Percentiles rank a stretch among this genome's conserved stretches.
Evolutionary conservation across 2,329 filamentous ascomycete genomes (phyloP).

Genomic region (Chaetothyriales sp.): DNA sequence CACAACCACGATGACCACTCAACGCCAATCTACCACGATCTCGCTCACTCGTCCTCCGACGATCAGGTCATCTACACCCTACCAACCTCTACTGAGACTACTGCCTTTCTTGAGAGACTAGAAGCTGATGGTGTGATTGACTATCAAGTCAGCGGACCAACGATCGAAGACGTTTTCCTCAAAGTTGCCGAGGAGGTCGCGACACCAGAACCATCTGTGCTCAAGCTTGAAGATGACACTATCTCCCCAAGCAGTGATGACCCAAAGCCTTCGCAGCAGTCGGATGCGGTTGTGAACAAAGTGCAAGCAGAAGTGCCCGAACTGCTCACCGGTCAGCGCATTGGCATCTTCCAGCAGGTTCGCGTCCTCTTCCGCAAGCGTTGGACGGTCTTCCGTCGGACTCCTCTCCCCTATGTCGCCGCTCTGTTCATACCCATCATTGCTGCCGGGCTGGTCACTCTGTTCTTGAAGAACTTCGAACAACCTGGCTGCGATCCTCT

Average conservation of each 20-base stretch:
- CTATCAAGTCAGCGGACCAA: slow-evolving; percentile 76
- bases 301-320: slow-evolving; percentile 18
- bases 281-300: slow-evolving; percentile 4
- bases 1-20: slow-evolving; percentile 35
- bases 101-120: slow-evolving; percentile 53
- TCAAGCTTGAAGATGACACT: slow-evolving; percentile 1
- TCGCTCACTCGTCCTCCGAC: slow-evolving; percentile 44
- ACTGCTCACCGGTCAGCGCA: slow-evolving; percentile 52
- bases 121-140: slow-evolving; percentile 54
- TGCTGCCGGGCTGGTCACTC: slow-evolving; percentile 61
- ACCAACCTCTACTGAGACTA: slow-evolving; percentile 52
- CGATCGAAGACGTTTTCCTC: slow-evolving; percentile 84
- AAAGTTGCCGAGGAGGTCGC: slow-evolving; percentile 67
- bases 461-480: slow-evolving; percentile 51
- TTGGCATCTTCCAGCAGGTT: slow-evolving; percentile 55
- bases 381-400: slow-evolving; percentile 59
- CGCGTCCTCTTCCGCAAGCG: slow-evolving; percentile 65
- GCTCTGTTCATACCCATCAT: slow-evolving; percentile 66
- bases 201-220: background rate
- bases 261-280: slow-evolving; percentile 1
- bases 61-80: slow-evolving; percentile 63
- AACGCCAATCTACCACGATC: slow-evolving; percentile 37
- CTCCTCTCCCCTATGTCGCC: slow-evolving; percentile 59
- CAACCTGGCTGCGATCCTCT: slow-evolving; percentile 39
- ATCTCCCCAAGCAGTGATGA: slow-evolving; percentile 8